These are phyloP conservation scores for Canavalia ensiformis DNA, from an alignment of 306 rosid species.

Conservation along the genomic window DNA sequence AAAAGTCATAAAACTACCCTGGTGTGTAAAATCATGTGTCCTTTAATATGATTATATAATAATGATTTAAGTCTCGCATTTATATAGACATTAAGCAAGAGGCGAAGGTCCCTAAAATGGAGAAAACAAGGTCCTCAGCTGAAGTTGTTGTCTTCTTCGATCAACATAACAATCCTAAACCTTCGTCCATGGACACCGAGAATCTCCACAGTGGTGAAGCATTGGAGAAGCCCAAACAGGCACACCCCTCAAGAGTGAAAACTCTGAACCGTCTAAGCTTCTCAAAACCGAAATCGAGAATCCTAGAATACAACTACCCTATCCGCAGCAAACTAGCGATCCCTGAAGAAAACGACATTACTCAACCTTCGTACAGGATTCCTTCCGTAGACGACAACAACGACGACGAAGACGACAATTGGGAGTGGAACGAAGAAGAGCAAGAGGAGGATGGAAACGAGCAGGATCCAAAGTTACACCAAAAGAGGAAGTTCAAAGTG, in stretches of 20 bases:
- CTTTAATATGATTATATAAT: too few relatives aligned
- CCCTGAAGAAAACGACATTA: slow-evolving; percentile 14
- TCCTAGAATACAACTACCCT: slow-evolving; percentile 46
- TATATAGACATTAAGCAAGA: not conserved
- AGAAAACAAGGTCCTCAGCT: slow-evolving; percentile 47
- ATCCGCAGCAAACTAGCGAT: slow-evolving; percentile 16
- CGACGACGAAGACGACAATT: slow-evolving; percentile 35
- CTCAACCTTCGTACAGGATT: slow-evolving; percentile 36
- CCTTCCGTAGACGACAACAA: slow-evolving; percentile 35
- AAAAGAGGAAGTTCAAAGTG: slow-evolving; percentile 50
- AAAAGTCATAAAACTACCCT: too few relatives aligned
- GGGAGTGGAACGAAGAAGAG: slow-evolving; percentile 34
- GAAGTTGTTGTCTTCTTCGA: slow-evolving; percentile 58
- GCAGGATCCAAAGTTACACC: not conserved
- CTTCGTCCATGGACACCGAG: slow-evolving; percentile 47
- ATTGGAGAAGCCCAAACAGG: slow-evolving; percentile 36
- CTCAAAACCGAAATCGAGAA: slow-evolving; percentile 64
- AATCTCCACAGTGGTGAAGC: not conserved
- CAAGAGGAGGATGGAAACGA: slow-evolving; percentile 26
- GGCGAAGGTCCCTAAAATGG: slow-evolving; percentile 19
- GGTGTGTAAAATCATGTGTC: too few relatives aligned
- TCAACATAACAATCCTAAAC: slow-evolving; percentile 44
- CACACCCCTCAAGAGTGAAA: slow-evolving; percentile 39
- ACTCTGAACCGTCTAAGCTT: slow-evolving; percentile 59
- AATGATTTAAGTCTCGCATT: too few relatives aligned